Conservation (phyloP, 495 filamentous ascomycete species). For the Lepraria neglecta region DNA sequence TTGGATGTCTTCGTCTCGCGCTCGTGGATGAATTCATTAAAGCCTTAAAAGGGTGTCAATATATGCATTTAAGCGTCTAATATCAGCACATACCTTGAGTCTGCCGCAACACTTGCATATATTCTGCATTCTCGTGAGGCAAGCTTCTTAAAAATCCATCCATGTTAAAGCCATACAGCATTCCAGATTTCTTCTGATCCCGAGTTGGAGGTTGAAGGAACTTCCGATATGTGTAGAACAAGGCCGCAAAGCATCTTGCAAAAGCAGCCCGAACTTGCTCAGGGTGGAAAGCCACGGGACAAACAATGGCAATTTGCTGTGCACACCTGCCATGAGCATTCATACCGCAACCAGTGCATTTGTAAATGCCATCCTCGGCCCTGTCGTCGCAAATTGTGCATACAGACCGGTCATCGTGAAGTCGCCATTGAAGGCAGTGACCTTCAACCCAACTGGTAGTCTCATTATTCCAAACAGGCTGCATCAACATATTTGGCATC, state of each 20-base stretch:
- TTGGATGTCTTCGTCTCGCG: constrained; percentile 61
- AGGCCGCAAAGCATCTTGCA: constrained; percentile 84
- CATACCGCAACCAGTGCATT: constrained; percentile 71
- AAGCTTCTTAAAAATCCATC: constrained; percentile 85
- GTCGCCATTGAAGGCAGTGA: constrained; percentile 74
- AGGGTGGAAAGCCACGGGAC: constrained; percentile 80
- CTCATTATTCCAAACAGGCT: constrained; percentile 79
- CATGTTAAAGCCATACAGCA: constrained; percentile 92
- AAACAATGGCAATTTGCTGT: constrained; percentile 74
- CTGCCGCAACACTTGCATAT: constrained; percentile 78
- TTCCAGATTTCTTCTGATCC: constrained; percentile 79
- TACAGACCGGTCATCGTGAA: constrained; percentile 57
- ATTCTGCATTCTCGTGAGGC: constrained; percentile 85
- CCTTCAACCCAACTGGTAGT: constrained; percentile 89
- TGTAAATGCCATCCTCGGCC: constrained; percentile 84
- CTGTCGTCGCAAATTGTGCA: constrained; percentile 89
- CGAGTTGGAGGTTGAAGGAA: constrained; percentile 65
- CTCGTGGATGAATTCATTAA: constrained; percentile 95
- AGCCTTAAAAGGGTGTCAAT: constrained; percentile 47
- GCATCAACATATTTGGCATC: constrained; percentile 82
- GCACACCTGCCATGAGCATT: constrained; percentile 76
- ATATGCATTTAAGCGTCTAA: not conserved
- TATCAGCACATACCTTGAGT: constrained; percentile 68
- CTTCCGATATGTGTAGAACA: constrained; percentile 94
- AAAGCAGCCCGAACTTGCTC: constrained; percentile 91